Evolutionary conservation across 1,139 yeast genomes (phyloP), one percentile per base, ranked within the genome.

Genomic region (Hansenula lynferdii): DNA sequence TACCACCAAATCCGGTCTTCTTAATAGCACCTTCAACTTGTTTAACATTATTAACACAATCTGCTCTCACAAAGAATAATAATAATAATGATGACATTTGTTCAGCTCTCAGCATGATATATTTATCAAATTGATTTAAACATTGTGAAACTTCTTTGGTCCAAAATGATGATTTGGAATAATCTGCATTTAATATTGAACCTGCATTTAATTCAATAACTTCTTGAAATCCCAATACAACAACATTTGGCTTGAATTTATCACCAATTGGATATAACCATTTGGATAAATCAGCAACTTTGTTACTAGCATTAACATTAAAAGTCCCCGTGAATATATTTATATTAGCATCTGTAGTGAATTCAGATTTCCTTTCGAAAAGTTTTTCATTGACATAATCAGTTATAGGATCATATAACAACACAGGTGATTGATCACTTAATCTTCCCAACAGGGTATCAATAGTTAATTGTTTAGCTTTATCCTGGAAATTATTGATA

Each of bases 1-100:
- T 77, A 14, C 97, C 97, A 16, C 96, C 96, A 38, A 92, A 67
- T 0, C 99, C 99, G 0, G 98, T 94, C 53, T 92, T 92, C 51
- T 89, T 92, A 25, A 79, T 74, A 17, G 85, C 71, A 28, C 95
- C 87, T 57, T 81, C 86, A 8, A 86, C 81, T 47, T 77, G 72
- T 22, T 82, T 71, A 14, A 86, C 70, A 42, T 73, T 63, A 5
- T 71, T 59, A 16, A 80, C 64, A 42, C 71, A 65, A 11, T 76
- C 70, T 30, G 77, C 72, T 43, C 75, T 79, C 22, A 80, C 78
- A 56, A 85, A 80, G 39, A 85, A 70, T 39, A 86, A 70, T 10
- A 82, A 62, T 31, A 90, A 74, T 24, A 92, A 65, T 0, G 98
- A 96, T 0, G 96, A 87, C 76, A 94, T 75, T 54, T 85, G 92